Evolutionary conservation across 2,329 filamentous ascomycete species (phyloP).

Genomic region (Epichloe gansuensis): DNA sequence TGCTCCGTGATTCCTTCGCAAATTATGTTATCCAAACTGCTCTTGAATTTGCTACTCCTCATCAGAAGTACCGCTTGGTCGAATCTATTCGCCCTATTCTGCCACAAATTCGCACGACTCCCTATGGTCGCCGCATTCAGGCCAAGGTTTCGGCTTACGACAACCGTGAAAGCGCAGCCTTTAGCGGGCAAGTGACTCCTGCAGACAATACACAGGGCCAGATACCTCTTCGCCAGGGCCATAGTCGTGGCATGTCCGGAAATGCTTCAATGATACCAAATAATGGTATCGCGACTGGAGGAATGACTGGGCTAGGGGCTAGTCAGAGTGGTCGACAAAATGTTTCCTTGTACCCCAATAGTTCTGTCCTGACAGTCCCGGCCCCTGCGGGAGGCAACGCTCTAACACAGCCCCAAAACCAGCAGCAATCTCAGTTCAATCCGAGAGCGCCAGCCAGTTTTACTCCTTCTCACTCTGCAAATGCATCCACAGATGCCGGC

Average conservation of each 20-base stretch:
- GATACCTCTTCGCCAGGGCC: conserved; percentile 33
- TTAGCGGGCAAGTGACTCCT: conserved; percentile 38
- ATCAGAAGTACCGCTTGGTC: conserved; percentile 62
- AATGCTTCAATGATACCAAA: conserved; percentile 23
- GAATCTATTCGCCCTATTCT: conserved; percentile 78
- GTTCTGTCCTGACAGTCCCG: conserved; percentile 19
- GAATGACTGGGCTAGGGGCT: conserved; percentile 9
- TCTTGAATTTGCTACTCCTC: conserved; percentile 66
- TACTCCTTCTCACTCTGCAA: conserved; percentile 13
- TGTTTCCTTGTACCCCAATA: conserved; percentile 22
- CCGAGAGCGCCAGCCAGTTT: conserved; percentile 16
- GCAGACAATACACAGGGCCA: conserved; percentile 42
- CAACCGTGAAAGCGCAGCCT: conserved; percentile 28
- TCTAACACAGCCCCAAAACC: conserved; percentile 14
- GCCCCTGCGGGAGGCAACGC: conserved; percentile 13
- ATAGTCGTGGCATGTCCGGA: conserved; percentile 30
- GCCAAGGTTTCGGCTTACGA: conserved; percentile 66
- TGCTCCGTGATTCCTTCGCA: conserved; percentile 84
- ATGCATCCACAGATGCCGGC: conserved; percentile 16
- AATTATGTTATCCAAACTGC: conserved; percentile 99
- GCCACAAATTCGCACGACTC: conserved; percentile 74
- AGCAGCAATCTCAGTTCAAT: conserved; percentile 15
- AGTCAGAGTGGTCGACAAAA: conserved; percentile 19
- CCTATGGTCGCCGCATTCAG: conserved; percentile 86
- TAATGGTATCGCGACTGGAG: conserved; percentile 16